A percentile compares a stretch with the other conserved stretches of the same genome.
Evolutionary conservation across 345 rosid species (phyloP).

Genomic region (Arabis alpina): DNA sequence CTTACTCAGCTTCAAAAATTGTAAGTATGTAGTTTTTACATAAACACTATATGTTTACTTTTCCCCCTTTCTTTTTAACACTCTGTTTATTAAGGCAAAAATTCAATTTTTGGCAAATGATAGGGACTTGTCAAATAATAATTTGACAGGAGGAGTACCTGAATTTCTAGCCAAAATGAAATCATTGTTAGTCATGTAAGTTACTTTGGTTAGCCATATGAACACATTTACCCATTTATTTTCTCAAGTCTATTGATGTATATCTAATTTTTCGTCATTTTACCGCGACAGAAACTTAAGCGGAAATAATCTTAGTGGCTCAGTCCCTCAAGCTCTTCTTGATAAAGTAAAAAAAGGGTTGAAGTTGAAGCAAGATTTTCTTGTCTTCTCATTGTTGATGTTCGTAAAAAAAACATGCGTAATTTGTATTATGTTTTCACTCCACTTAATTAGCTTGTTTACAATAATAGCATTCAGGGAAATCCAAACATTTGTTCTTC

Average conservation of each 20-base stretch:
- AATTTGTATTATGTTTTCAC: not conserved
- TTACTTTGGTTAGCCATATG: constrained; percentile 14
- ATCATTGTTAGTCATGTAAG: constrained; percentile 56
- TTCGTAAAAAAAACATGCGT: not conserved
- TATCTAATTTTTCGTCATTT: not conserved
- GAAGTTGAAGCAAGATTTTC: constrained; percentile 32
- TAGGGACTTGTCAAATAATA: constrained; percentile 70
- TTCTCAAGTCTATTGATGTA: constrained; percentile 1
- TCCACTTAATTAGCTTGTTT: constrained; percentile 16
- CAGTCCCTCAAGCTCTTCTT: constrained; percentile 48
- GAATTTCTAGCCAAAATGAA: constrained; percentile 52
- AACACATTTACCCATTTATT: not conserved
- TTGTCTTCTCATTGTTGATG: not conserved
- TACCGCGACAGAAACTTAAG: constrained; percentile 32
- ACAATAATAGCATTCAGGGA: constrained; percentile 34
- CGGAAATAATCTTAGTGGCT: constrained; percentile 52
- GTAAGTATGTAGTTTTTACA: constrained; percentile 42
- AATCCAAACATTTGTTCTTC: constrained; percentile 39
- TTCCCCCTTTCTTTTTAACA: not conserved
- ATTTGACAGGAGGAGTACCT: constrained; percentile 53
- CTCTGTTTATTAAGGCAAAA: constrained; percentile 16
- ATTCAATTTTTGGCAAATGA: not conserved
- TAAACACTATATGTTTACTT: not conserved
- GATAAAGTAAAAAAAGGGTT: constrained; percentile 31
- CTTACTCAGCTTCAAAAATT: constrained; percentile 46